Evolutionary conservation across 2,329 filamentous ascomycete species (phyloP).

Genomic region (Venturia asperata): DNA sequence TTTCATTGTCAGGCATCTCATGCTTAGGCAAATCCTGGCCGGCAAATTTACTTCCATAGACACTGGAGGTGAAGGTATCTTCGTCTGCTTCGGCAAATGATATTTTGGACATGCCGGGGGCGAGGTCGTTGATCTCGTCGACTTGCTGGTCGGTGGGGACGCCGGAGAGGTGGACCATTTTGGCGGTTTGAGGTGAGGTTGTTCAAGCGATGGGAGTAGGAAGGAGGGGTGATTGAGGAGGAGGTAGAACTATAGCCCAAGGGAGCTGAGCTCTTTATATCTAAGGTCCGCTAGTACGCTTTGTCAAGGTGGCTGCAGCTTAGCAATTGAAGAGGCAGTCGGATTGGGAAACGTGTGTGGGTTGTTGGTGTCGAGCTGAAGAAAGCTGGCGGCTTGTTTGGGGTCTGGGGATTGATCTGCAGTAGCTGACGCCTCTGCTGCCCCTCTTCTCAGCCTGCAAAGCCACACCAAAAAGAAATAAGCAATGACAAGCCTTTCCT

Average conservation of each 20-base stretch:
- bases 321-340: background rate
- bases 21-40: conserved; percentile 69
- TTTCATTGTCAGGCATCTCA: conserved; percentile 83
- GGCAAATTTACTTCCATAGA: conserved; percentile 84
- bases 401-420: background rate
- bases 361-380: background rate
- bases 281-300: background rate
- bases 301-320: background rate
- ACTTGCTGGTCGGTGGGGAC: conserved; percentile 38
- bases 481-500: conserved; percentile 9
- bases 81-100: conserved; percentile 39
- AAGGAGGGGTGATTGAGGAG: background rate
- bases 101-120: conserved; percentile 42
- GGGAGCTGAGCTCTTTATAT: background rate
- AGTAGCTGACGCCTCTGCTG: background rate
- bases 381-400: background rate
- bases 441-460: background rate
- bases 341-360: background rate
- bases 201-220: background rate
- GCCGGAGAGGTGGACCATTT: conserved; percentile 45
- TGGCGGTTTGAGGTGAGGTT: conserved; percentile 18
- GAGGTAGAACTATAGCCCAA: background rate
- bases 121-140: conserved; percentile 26
- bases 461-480: conserved; percentile 2
- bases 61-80: conserved; percentile 63